Percentiles rank a stretch among this genome's conserved stretches.
These are phyloP conservation scores for Alternaria burnsii DNA, from an alignment of 2,329 filamentous ascomycete species.

Conservation along the genomic window DNA sequence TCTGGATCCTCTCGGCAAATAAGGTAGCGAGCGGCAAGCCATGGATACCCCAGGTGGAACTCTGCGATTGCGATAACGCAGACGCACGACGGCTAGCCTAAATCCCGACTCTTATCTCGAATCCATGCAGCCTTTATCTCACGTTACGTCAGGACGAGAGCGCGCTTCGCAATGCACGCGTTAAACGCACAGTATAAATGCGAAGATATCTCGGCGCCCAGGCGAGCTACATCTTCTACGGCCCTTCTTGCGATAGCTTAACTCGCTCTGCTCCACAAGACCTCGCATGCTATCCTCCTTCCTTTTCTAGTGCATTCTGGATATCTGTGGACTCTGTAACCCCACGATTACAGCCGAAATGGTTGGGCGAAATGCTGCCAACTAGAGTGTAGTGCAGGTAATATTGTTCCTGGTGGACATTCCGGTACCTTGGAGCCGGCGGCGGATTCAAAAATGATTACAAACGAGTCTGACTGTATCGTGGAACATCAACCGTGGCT, in stretches of 20 bases:
- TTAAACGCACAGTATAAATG: conserved; percentile 20
- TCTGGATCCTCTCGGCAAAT: conserved; percentile 14
- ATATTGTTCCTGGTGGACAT: conserved; percentile 1
- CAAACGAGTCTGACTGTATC: conserved; percentile 19
- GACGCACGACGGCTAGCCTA: conserved; percentile 5
- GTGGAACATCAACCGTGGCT: not conserved
- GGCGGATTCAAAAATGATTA: conserved; percentile 19
- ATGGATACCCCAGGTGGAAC: conserved; percentile 19
- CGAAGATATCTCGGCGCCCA: conserved; percentile 34
- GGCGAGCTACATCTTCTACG: conserved; percentile 17
- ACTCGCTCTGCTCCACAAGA: not conserved
- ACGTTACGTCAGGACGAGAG: conserved; percentile 29
- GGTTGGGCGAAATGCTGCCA: conserved; percentile 1
- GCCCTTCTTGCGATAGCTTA: conserved; percentile 8
- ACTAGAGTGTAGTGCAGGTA: not conserved
- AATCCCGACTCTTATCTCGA: conserved; percentile 24
- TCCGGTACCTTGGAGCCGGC: conserved; percentile 16
- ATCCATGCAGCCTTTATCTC: conserved; percentile 28
- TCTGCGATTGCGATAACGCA: conserved; percentile 19
- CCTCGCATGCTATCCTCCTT: conserved; percentile 13
- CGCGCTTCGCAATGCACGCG: conserved; percentile 14
- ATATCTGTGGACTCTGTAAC: conserved; percentile 5
- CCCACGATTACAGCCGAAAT: conserved; percentile 9
- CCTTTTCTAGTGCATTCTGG: conserved; percentile 4
- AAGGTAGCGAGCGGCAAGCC: conserved; percentile 12